Conservation (phyloP, 257 asterid genomes). For the Solanum infundibuliforme region DNA sequence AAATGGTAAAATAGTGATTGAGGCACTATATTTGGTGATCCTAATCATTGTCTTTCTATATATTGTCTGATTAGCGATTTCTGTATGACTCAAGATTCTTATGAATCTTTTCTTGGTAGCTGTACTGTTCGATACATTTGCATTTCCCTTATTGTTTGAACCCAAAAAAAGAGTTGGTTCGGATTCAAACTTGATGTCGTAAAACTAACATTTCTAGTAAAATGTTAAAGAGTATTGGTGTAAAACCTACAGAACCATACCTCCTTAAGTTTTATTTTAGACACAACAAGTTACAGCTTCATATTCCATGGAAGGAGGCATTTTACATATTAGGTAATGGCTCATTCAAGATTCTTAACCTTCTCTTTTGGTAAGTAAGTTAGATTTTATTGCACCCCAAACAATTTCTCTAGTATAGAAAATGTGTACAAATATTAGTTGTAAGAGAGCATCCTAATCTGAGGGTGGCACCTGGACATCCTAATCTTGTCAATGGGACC, state of each 20-base stretch:
- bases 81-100: not conserved
- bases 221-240: not conserved
- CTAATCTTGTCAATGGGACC: not conserved
- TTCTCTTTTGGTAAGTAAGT: not conserved
- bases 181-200: not conserved
- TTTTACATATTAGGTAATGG: not conserved
- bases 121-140: not conserved
- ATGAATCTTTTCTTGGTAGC: not conserved
- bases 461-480: not conserved
- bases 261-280: not conserved
- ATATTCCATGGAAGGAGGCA: not conserved
- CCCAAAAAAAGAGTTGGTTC: not conserved
- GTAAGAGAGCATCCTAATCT: not conserved
- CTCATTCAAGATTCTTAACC: not conserved
- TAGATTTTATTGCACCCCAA: not conserved
- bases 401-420: not conserved
- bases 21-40: not conserved
- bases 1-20: not conserved
- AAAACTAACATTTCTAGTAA: not conserved
- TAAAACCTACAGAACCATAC: not conserved
- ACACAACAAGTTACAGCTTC: not conserved
- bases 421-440: not conserved
- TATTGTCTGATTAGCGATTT: not conserved
- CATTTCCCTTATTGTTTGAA: not conserved
- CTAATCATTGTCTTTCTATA: not conserved